Conservation (phyloP, 176 grass and related monocot species). For the Triticum urartu region DNA sequence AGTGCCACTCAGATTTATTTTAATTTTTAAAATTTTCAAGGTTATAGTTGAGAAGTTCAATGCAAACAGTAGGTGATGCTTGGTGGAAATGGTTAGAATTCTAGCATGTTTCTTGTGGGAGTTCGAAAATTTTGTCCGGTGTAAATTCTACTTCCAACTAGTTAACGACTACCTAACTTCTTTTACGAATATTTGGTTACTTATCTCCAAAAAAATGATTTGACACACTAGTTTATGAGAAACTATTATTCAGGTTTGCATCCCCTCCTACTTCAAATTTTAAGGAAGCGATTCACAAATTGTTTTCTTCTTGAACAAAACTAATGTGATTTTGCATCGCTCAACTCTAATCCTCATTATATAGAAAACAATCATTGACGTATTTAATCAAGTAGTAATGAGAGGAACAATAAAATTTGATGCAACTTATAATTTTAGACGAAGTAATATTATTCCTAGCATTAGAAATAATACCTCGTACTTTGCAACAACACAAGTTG, state of each 20-base stretch:
- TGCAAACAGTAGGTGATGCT: neutral
- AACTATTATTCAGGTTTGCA: neutral
- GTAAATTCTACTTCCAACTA: neutral
- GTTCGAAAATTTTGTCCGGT: neutral
- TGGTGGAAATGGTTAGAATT: neutral
- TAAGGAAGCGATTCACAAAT: neutral
- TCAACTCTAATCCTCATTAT: neutral
- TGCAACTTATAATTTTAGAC: neutral
- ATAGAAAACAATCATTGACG: neutral
- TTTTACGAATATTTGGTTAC: neutral
- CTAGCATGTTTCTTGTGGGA: neutral
- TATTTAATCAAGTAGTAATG: neutral
- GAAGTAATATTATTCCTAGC: neutral
- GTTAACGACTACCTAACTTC: neutral
- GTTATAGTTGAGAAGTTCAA: neutral
- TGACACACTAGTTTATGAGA: conserved; percentile 4
- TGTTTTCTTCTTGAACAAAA: conserved; percentile 13
- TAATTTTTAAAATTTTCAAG: neutral
- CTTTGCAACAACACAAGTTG: conserved; percentile 82
- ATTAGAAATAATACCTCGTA: conserved; percentile 75
- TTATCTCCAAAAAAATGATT: neutral
- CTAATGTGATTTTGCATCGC: neutral
- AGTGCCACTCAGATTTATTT: neutral
- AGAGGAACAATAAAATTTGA: neutral
- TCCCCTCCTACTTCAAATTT: neutral